Evolutionary conservation across 768 basidiomycete species (phyloP), one percentile per base, ranked within the genome.

Genomic region (Russula lepida): DNA sequence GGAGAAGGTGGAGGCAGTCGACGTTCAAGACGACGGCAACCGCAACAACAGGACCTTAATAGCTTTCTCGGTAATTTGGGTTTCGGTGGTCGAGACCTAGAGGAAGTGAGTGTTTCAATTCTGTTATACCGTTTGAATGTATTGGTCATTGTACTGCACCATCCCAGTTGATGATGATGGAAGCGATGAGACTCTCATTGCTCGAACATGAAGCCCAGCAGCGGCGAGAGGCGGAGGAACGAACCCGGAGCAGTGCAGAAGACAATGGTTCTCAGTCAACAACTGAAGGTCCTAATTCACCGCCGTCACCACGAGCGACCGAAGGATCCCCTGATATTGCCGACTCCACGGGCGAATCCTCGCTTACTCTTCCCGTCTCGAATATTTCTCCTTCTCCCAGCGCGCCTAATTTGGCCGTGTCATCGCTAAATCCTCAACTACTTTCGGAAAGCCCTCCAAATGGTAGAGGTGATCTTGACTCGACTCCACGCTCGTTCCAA

Each of bases 201-300:
- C 71, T 97, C 51, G 95, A 98, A 60, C 94, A 98, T 69, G 95
- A 98, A 74, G 93, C 93, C 68, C 89, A 93, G 58, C 92, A 93
- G 70, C 81, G 84, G 68, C 85, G 83, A 69, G 83, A 89, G 69
- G 81, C 79, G 59, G 86, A 84, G 68, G 83, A 88, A 71, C 84
- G 81, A 73, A 80, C 74, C 68, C 84, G 82, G 73, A 77, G 76
- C 53, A 77, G 77, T 47, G 75, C 72, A 32, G 73, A 71, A 46
- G 72, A 55, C 11, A 62, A 55, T 53, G 55, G 51, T 41, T 48
- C 62, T 44, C 62, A 28, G 13, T 3, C 60, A 48, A 56, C 37
- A 44, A 33, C 54, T 25, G 64, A 58, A 46, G 49, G 43, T 49
- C 48, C 23, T 35, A 55, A 43, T 41, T 13, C 62, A 27, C 27